Evolutionary conservation across 2,329 filamentous ascomycete genomes (phyloP).

Genomic region (Cordyceps tenuipes): DNA sequence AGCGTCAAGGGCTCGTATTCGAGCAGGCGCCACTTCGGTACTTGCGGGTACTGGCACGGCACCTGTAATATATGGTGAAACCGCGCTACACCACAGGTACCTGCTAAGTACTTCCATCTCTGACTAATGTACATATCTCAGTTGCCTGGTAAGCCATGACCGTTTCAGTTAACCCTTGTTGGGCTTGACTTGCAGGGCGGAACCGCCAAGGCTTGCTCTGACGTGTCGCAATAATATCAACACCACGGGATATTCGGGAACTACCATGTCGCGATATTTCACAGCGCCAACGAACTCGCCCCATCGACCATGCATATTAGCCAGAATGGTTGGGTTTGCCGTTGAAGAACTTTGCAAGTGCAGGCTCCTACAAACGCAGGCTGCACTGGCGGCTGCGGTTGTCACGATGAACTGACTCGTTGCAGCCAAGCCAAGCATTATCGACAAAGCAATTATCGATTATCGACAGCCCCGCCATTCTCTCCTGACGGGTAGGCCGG

Average conservation of each 20-base stretch:
- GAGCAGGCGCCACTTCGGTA: not conserved
- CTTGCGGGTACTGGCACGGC: not conserved
- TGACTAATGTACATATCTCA: not conserved
- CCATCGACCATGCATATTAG: too few relatives aligned
- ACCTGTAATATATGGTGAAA: not conserved
- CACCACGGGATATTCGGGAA: too few relatives aligned
- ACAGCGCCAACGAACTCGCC: not conserved
- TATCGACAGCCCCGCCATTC: not conserved
- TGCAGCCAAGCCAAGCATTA: too few relatives aligned
- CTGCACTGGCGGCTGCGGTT: too few relatives aligned
- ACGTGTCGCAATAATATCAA: not conserved
- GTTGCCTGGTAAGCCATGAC: not conserved
- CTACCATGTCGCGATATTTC: not conserved
- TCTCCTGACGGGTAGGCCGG: not conserved
- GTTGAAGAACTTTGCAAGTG: not conserved
- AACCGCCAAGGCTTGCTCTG: conserved; percentile 1
- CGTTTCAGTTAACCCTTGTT: not conserved
- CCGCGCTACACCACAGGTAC: not conserved
- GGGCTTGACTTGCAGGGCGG: not conserved
- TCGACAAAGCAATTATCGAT: not conserved
- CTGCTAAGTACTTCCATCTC: not conserved
- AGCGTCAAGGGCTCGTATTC: conserved; percentile 10
- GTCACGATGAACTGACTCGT: too few relatives aligned
- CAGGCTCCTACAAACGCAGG: too few relatives aligned
- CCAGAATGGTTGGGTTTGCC: not conserved